A percentile compares a stretch with the other conserved stretches of the same genome.
Conservation (phyloP, 768 basidiomycete species). For the Albatrellus ellisii region DNA sequence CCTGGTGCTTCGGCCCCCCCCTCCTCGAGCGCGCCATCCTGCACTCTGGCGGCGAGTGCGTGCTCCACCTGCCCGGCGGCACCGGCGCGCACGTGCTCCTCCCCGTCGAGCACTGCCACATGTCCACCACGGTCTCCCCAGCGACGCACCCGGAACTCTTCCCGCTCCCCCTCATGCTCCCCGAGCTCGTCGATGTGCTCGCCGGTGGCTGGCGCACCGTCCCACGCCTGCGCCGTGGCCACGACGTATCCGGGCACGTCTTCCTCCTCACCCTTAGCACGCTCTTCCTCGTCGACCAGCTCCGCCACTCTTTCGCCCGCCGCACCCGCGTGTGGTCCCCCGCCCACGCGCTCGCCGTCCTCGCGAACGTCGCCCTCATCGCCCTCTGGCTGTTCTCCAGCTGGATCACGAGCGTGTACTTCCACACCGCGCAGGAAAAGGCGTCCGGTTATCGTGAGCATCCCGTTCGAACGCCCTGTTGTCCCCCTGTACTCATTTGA, state of each 20-base stretch:
- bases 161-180: conserved; percentile 24
- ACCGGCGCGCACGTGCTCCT: conserved; percentile 37
- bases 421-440: conserved; percentile 85
- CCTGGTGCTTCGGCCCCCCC: conserved; percentile 83
- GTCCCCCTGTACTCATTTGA: conserved; percentile 5
- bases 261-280: conserved; percentile 76
- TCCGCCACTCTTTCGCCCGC: conserved; percentile 40
- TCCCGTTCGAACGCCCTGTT: not conserved
- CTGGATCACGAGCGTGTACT: conserved; percentile 78
- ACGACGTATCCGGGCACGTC: conserved; percentile 90
- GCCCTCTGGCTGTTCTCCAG: conserved; percentile 60
- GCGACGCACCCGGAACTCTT: conserved; percentile 55
- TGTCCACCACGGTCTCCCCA: conserved; percentile 37
- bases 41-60: conserved; percentile 65
- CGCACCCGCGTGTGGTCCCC: conserved; percentile 23
- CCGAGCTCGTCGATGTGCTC: conserved; percentile 12
- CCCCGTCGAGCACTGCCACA: conserved; percentile 44
- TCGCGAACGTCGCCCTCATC: conserved; percentile 33
- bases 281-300: conserved; percentile 69
- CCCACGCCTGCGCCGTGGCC: conserved; percentile 65
- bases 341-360: conserved; percentile 36
- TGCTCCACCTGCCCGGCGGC: conserved; percentile 39
- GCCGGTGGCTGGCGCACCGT: conserved; percentile 27
- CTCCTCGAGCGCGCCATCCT: conserved; percentile 53
- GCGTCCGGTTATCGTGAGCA: conserved; percentile 69